A percentile compares a stretch with the other conserved stretches of the same genome.
Conservation (phyloP, 306 rosid species). For the Lithocarpus polystachyus region DNA sequence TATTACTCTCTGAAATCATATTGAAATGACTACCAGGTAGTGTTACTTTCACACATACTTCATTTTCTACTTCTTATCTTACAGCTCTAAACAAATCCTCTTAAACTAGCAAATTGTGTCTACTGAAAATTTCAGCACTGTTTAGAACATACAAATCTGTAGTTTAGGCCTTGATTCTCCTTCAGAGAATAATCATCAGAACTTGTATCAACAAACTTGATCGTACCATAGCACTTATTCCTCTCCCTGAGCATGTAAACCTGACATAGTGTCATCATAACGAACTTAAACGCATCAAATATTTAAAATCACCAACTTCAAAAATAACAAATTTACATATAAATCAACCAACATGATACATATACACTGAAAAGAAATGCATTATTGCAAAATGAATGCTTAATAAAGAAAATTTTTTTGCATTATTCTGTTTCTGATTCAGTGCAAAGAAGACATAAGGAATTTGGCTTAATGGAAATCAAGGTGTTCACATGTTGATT, state of each 20-base stretch:
- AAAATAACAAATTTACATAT: background rate
- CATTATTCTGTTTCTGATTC: too few species aligned
- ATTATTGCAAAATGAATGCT: too few species aligned
- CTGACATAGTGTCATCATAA: slow-evolving; percentile 24
- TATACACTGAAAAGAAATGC: too few species aligned
- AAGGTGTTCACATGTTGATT: too few species aligned
- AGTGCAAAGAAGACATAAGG: too few species aligned
- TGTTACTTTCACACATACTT: too few species aligned
- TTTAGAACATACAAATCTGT: slow-evolving; percentile 52
- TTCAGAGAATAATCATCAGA: slow-evolving; percentile 70
- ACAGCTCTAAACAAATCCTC: too few species aligned
- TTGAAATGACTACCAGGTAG: too few species aligned
- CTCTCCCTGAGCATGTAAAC: slow-evolving; percentile 89
- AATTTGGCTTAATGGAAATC: too few species aligned
- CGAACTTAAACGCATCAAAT: background rate
- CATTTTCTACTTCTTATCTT: too few species aligned
- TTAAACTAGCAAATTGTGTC: background rate
- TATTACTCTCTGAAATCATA: too few species aligned
- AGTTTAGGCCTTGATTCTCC: slow-evolving; percentile 69
- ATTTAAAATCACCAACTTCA: background rate
- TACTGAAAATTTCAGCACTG: background rate
- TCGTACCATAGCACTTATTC: slow-evolving; percentile 58
- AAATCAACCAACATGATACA: background rate
- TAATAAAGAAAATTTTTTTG: too few species aligned
- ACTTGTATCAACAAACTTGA: slow-evolving; percentile 85